A percentile compares a stretch with the other conserved stretches of the same genome.
Conservation (phyloP, 352 stramenopile genomes). For the Pythium brachiatum region DNA sequence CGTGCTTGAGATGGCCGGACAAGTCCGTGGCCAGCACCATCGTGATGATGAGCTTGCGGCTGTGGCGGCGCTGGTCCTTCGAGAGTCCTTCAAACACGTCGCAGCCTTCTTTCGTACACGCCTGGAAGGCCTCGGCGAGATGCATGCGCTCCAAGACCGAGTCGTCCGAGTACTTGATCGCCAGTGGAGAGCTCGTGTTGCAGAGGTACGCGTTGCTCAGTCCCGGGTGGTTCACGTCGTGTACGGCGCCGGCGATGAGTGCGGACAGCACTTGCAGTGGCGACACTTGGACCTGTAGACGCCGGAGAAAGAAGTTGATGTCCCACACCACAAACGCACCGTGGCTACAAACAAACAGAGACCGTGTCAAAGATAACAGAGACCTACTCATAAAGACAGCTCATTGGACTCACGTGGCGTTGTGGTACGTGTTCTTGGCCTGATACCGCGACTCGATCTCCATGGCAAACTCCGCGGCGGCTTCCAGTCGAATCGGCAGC, state of each 20-base stretch:
- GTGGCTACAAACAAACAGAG: no score
- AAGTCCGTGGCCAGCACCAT: slow-evolving; percentile 86
- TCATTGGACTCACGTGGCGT: slow-evolving; percentile 49
- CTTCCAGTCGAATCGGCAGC: slow-evolving; percentile 53
- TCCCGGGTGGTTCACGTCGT: slow-evolving; percentile 93
- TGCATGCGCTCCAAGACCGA: slow-evolving; percentile 89
- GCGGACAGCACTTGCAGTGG: slow-evolving; percentile 70
- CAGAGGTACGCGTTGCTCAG: slow-evolving; percentile 92
- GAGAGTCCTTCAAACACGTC: slow-evolving; percentile 68
- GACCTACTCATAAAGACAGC: slow-evolving; percentile 1
- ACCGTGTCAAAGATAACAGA: background rate
- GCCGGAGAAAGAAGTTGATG: slow-evolving; percentile 62
- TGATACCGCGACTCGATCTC: slow-evolving; percentile 72
- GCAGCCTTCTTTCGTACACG: slow-evolving; percentile 59
- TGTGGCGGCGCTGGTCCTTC: slow-evolving; percentile 45
- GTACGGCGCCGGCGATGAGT: slow-evolving; percentile 85
- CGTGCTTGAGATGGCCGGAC: slow-evolving; percentile 67
- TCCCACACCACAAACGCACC: slow-evolving; percentile 72
- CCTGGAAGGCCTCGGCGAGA: slow-evolving; percentile 65
- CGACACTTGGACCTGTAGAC: slow-evolving; percentile 35
- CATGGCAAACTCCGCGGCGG: slow-evolving; percentile 46
- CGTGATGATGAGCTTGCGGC: slow-evolving; percentile 69
- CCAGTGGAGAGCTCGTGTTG: slow-evolving; percentile 75
- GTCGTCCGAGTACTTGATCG: slow-evolving; percentile 92
- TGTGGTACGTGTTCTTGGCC: slow-evolving; percentile 78